phyloP scores from a whole-genome alignment of 2,329 filamentous ascomycete species.

The Cladorrhinum sp. region DNA sequence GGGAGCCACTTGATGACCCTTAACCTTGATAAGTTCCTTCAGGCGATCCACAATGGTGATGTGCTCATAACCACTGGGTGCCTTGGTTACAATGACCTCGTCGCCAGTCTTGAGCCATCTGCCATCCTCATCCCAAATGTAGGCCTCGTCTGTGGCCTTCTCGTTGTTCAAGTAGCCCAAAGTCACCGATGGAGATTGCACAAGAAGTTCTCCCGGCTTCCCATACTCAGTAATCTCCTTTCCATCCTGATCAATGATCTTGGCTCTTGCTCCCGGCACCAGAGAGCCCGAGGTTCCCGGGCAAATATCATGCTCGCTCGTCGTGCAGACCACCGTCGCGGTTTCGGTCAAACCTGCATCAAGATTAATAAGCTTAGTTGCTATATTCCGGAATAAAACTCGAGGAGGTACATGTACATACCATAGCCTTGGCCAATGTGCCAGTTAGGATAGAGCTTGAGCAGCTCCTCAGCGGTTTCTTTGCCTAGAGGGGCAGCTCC shows the following conservation, averaged over 20 bases:
- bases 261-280: slow-evolving; percentile 61
- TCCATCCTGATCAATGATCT: slow-evolving; percentile 66
- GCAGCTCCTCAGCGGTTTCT: slow-evolving; percentile 66
- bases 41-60: slow-evolving; percentile 77
- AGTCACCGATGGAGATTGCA: slow-evolving; percentile 73
- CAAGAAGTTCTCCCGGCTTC: slow-evolving; percentile 74
- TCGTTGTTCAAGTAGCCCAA: slow-evolving; percentile 86
- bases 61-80: slow-evolving; percentile 70
- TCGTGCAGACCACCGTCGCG: slow-evolving; percentile 64
- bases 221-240: slow-evolving; percentile 63
- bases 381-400: neutral
- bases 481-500: slow-evolving; percentile 76
- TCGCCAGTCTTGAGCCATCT: slow-evolving; percentile 83
- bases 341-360: slow-evolving; percentile 69
- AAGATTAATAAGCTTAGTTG: slow-evolving; percentile 5
- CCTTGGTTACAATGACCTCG: slow-evolving; percentile 67
- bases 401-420: slow-evolving; percentile 30
- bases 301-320: slow-evolving; percentile 60
- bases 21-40: slow-evolving; percentile 50
- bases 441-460: slow-evolving; percentile 60
- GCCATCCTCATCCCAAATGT: slow-evolving; percentile 62
- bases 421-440: slow-evolving; percentile 69
- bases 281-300: slow-evolving; percentile 71
- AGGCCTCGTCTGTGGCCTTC: slow-evolving; percentile 78
- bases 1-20: slow-evolving; percentile 78